phyloP scores from a whole-genome alignment of 371 early-diverging fungal species.

The Mucor ambiguus region DNA sequence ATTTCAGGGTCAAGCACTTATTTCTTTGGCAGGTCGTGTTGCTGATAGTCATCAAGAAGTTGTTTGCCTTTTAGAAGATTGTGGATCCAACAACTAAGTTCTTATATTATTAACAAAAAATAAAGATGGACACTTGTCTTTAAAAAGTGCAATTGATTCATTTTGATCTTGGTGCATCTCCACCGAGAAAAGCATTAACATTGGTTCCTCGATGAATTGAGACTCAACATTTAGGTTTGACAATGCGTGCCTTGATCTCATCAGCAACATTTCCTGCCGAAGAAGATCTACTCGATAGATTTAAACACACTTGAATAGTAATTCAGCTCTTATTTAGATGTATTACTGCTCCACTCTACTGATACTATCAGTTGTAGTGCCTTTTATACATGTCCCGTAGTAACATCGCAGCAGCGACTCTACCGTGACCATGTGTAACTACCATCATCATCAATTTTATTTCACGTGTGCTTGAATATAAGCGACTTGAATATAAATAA shows the following conservation, averaged over 20 bases:
- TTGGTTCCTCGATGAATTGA: background rate
- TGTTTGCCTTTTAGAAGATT: background rate
- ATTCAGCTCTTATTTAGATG: background rate
- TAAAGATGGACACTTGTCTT: too few species aligned
- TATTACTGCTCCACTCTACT: background rate
- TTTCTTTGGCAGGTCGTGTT: slow-evolving; percentile 25
- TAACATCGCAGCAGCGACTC: background rate
- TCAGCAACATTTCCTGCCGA: background rate
- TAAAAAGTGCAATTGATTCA: too few species aligned
- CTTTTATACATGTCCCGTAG: background rate
- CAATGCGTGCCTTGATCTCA: background rate
- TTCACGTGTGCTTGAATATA: background rate
- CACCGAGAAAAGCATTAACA: too few species aligned
- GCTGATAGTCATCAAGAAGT: slow-evolving; percentile 22
- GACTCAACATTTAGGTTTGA: background rate
- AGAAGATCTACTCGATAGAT: background rate
- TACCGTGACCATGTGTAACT: background rate
- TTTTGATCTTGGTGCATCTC: too few species aligned
- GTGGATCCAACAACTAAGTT: too few species aligned
- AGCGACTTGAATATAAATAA: background rate
- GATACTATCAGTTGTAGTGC: background rate
- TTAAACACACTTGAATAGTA: background rate
- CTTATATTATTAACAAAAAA: too few species aligned
- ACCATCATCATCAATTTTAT: background rate
- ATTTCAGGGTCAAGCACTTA: slow-evolving; percentile 1